These are phyloP conservation scores for Phytophthora pseudosyringae DNA, from an alignment of 352 stramenopile genomes.

Conservation along the genomic window DNA sequence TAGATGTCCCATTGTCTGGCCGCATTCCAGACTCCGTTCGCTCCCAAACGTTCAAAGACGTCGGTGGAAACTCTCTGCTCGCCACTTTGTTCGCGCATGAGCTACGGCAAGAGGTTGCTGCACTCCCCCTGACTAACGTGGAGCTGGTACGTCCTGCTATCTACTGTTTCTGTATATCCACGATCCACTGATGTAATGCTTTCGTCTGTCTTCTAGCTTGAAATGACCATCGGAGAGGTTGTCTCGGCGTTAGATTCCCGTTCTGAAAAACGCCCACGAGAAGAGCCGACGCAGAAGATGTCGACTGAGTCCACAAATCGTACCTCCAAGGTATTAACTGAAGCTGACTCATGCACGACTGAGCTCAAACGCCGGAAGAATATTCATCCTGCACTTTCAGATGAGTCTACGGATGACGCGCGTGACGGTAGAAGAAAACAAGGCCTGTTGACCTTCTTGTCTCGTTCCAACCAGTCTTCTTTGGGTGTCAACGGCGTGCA, in stretches of 20 bases:
- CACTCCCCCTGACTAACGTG: conserved; percentile 11
- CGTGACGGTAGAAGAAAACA: not conserved
- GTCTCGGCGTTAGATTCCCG: not conserved
- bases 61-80: conserved; percentile 66
- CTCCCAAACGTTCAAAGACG: conserved; percentile 40
- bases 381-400: not conserved
- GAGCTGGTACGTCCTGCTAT: conserved; percentile 33
- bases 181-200: conserved; percentile 6
- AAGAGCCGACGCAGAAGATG: not conserved
- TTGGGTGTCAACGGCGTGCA: conserved; percentile 7
- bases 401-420: not conserved
- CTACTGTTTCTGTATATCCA: not conserved
- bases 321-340: not conserved
- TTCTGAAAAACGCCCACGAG: not conserved
- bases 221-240: conserved; percentile 31
- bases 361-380: conserved; percentile 30
- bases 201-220: conserved; percentile 21
- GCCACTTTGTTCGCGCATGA: conserved; percentile 56
- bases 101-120: conserved; percentile 30
- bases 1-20: conserved; percentile 7
- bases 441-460: conserved; percentile 17
- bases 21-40: conserved; percentile 2
- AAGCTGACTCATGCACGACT: no score
- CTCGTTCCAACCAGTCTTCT: conserved; percentile 42
- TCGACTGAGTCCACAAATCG: not conserved